These are phyloP conservation scores for Leishmania major DNA, from an alignment of 208 protist genomes.

Conservation along the genomic window DNA sequence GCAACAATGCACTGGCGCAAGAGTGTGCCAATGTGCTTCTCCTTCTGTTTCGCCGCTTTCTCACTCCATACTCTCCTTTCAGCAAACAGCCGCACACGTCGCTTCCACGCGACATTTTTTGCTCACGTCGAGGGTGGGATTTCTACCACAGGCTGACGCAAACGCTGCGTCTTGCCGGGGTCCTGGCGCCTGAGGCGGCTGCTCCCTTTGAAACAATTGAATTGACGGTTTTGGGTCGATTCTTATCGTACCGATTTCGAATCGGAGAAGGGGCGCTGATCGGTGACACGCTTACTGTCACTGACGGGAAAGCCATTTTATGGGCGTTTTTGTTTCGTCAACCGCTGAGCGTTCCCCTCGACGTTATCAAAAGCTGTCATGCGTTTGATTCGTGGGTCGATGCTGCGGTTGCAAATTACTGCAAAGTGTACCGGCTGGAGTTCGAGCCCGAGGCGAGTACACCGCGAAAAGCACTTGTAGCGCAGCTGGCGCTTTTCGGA, in stretches of 20 bases:
- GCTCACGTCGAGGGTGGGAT: conserved; percentile 32
- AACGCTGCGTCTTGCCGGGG: conserved; percentile 38
- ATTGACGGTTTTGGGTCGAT: conserved; percentile 60
- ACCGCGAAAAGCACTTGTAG: conserved; percentile 32
- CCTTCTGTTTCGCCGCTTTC: conserved; percentile 71
- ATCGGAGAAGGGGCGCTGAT: conserved; percentile 18
- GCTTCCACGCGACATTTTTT: conserved; percentile 46
- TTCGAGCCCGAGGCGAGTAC: conserved; percentile 33
- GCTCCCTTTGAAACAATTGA: conserved; percentile 29
- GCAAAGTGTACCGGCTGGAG: conserved; percentile 37
- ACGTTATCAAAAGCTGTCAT: conserved; percentile 43
- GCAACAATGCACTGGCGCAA: not conserved
- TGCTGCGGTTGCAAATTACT: conserved; percentile 43
- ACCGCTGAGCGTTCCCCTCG: conserved; percentile 19
- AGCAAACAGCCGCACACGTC: conserved; percentile 54
- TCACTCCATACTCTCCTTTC: conserved; percentile 39
- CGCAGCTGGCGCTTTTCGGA: conserved; percentile 52
- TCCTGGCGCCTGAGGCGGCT: conserved; percentile 24
- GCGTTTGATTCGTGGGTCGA: conserved; percentile 51
- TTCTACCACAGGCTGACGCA: conserved; percentile 45
- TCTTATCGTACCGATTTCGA: conserved; percentile 66
- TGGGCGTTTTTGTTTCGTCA: conserved; percentile 75
- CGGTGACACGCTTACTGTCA: conserved; percentile 33
- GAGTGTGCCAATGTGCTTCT: conserved; percentile 45
- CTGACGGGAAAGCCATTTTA: conserved; percentile 74